A percentile compares a stretch with the other conserved stretches of the same genome.
Evolutionary conservation across 805 yeast species (phyloP).

Genomic region (Teunomyces barrocoloradensis): DNA sequence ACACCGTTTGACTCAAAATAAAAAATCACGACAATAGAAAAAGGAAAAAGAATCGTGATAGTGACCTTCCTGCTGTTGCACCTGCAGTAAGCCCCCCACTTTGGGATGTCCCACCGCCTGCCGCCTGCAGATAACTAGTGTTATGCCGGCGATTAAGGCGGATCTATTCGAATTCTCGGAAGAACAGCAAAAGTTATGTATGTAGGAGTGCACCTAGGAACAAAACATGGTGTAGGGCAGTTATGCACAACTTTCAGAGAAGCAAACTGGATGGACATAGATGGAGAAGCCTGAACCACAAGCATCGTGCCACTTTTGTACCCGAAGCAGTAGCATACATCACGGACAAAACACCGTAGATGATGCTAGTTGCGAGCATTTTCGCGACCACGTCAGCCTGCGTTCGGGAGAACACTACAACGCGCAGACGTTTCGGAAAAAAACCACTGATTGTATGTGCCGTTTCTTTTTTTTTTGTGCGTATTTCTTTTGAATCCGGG

Average conservation of each 20-base stretch:
- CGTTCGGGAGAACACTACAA: constrained; percentile 1
- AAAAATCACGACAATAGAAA: too few relatives aligned
- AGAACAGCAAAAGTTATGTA: background rate
- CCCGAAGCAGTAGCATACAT: too few relatives aligned
- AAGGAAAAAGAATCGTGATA: too few relatives aligned
- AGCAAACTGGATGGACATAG: too few relatives aligned
- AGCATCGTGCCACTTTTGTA: too few relatives aligned
- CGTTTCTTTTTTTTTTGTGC: background rate
- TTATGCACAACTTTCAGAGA: too few relatives aligned
- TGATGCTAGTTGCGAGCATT: background rate
- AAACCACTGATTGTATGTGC: background rate
- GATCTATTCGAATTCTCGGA: background rate
- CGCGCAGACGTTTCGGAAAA: constrained; percentile 1
- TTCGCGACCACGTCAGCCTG: background rate
- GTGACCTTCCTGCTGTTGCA: too few relatives aligned
- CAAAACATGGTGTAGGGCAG: too few relatives aligned
- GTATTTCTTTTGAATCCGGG: background rate
- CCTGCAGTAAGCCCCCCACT: background rate
- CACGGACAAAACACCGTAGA: too few relatives aligned
- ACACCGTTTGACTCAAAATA: too few relatives aligned
- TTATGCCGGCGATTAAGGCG: background rate
- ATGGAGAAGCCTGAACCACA: too few relatives aligned
- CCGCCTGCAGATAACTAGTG: background rate
- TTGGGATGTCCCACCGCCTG: background rate
- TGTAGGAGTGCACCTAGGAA: too few relatives aligned